Conservation (phyloP, 495 filamentous ascomycete genomes). For the Pseudevernia furfuracea region DNA sequence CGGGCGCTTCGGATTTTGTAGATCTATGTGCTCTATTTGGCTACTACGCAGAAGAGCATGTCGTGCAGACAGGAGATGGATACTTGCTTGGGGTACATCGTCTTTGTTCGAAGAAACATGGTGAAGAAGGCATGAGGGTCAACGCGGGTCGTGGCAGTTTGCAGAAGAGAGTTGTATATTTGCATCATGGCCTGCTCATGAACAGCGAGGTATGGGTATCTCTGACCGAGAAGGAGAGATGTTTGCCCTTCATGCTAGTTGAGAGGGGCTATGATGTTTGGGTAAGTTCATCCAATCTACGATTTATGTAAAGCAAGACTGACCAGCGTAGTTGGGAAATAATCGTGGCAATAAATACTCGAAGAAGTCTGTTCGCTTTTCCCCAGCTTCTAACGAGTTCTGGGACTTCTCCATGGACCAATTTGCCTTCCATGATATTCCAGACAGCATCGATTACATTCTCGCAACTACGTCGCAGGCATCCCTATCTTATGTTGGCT, state of each 20-base stretch:
- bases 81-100: constrained; percentile 90
- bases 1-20: constrained; percentile 78
- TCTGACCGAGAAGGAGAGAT: constrained; percentile 75
- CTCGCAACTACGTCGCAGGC: constrained; percentile 71
- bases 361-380: constrained; percentile 72
- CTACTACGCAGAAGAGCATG: constrained; percentile 90
- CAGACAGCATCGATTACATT: constrained; percentile 87
- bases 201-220: constrained; percentile 99
- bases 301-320: background rate
- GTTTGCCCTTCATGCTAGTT: constrained; percentile 80
- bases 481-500: constrained; percentile 92
- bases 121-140: constrained; percentile 65
- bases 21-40: constrained; percentile 84
- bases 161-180: constrained; percentile 80
- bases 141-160: constrained; percentile 64
- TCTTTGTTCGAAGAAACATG: constrained; percentile 63
- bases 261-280: constrained; percentile 95
- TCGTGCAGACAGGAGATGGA: constrained; percentile 88
- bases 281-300: constrained; percentile 42
- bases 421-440: constrained; percentile 96
- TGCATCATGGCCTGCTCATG: constrained; percentile 96
- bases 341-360: constrained; percentile 98
- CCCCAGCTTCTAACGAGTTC: constrained; percentile 69
- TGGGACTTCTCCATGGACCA: constrained; percentile 98
- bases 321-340: constrained; percentile 65